phyloP scores from a whole-genome alignment of 768 basidiomycete species.

The Aureoboletus auriporus region DNA sequence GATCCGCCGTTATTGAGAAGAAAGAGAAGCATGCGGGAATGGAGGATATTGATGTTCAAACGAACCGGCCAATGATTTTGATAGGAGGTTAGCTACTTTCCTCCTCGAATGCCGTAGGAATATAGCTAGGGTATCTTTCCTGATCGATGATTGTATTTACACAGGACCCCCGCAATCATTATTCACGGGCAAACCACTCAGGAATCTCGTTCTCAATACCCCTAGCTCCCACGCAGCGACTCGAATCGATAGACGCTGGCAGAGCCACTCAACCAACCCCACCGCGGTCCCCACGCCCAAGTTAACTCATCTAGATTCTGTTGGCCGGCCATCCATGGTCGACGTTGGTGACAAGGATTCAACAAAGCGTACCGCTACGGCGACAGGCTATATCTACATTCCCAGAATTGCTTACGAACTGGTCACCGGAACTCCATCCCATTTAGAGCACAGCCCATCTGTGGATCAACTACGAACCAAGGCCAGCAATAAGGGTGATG shows the following conservation, averaged over 20 bases:
- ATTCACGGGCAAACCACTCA: not conserved
- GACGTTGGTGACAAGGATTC: conserved; percentile 62
- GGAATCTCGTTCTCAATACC: not conserved
- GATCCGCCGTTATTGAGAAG: conserved; percentile 63
- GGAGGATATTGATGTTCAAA: conserved; percentile 72
- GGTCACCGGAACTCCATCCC: conserved; percentile 34
- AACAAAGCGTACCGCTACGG: conserved; percentile 69
- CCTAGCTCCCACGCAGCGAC: not conserved
- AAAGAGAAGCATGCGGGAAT: conserved; percentile 82
- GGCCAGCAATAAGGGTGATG: conserved; percentile 61
- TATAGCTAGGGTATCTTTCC: conserved; percentile 17
- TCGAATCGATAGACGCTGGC: conserved; percentile 22
- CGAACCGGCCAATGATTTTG: conserved; percentile 86
- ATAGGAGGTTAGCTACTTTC: conserved; percentile 83
- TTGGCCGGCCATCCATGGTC: conserved; percentile 81
- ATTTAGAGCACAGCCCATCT: conserved; percentile 3
- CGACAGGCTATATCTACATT: conserved; percentile 69
- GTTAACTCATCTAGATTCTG: conserved; percentile 72
- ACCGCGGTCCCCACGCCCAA: too few relatives aligned
- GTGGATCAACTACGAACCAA: conserved; percentile 43
- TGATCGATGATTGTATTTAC: conserved; percentile 21
- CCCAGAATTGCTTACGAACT: conserved; percentile 62
- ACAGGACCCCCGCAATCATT: conserved; percentile 14
- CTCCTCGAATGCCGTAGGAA: conserved; percentile 16
- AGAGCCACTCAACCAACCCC: conserved; percentile 9